phyloP scores from a whole-genome alignment of 371 early-diverging fungal genomes.

The Apophysomyces variabilis region DNA sequence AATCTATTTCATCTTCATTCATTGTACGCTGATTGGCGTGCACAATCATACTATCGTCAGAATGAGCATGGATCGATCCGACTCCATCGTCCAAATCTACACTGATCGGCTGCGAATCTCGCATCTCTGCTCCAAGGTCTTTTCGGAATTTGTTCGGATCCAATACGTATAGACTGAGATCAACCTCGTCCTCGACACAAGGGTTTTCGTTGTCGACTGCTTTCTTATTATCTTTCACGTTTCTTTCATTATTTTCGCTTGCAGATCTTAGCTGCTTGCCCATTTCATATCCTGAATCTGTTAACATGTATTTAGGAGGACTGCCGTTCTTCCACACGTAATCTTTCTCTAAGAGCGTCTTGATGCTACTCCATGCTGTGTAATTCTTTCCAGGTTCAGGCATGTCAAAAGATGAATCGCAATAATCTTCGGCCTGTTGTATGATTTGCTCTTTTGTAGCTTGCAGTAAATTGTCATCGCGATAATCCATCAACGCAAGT shows the following conservation, averaged over 20 bases:
- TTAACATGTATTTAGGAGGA: slow-evolving; percentile 70
- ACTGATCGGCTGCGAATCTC: background rate
- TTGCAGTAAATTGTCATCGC: slow-evolving; percentile 21
- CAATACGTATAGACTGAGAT: slow-evolving; percentile 23
- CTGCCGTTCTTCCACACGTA: slow-evolving; percentile 69
- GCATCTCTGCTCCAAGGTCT: background rate
- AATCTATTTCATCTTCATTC: slow-evolving; percentile 16
- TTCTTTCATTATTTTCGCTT: background rate
- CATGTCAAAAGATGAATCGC: slow-evolving; percentile 70
- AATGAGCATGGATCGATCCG: background rate
- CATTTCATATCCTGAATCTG: slow-evolving; percentile 73
- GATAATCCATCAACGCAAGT: slow-evolving; percentile 65
- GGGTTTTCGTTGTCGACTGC: background rate
- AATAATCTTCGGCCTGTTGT: slow-evolving; percentile 61
- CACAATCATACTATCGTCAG: too few relatives aligned
- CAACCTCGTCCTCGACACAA: slow-evolving; percentile 15
- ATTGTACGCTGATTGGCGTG: background rate
- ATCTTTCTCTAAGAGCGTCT: slow-evolving; percentile 68
- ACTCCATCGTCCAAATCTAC: background rate
- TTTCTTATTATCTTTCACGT: slow-evolving; percentile 2
- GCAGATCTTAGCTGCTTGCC: slow-evolving; percentile 54
- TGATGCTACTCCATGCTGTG: slow-evolving; percentile 83
- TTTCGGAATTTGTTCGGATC: slow-evolving; percentile 15
- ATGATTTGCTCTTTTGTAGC: slow-evolving; percentile 64
- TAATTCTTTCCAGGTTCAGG: slow-evolving; percentile 59